These are phyloP conservation scores for Penicillium sp. DNA, from an alignment of 2,329 filamentous ascomycete species.

Conservation along the genomic window DNA sequence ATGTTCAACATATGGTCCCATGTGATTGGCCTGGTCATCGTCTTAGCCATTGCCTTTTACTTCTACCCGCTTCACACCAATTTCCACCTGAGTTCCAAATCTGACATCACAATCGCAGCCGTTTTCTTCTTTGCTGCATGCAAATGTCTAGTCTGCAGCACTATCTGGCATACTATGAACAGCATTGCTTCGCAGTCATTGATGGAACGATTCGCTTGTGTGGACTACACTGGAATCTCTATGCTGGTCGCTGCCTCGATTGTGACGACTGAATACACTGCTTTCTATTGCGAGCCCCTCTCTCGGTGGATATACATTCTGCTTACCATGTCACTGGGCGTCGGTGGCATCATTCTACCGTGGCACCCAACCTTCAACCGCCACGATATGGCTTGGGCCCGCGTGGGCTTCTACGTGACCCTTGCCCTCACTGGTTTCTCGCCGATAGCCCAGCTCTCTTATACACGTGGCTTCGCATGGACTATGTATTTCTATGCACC, in stretches of 20 bases:
- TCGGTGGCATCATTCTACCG: conserved; percentile 85
- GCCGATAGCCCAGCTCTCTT: conserved; percentile 78
- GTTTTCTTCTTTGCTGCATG: conserved; percentile 95
- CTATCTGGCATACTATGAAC: conserved; percentile 99
- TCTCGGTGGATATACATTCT: conserved; percentile 85
- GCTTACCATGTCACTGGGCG: conserved; percentile 74
- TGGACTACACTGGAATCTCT: conserved; percentile 97
- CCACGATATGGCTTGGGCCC: conserved; percentile 85
- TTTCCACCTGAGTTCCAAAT: conserved; percentile 81
- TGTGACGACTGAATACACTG: conserved; percentile 97
- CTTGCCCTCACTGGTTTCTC: conserved; percentile 86
- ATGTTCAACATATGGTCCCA: conserved; percentile 98
- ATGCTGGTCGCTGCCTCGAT: conserved; percentile 90
- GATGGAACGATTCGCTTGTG: conserved; percentile 93
- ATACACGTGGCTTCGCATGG: conserved; percentile 74
- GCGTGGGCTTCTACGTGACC: conserved; percentile 87
- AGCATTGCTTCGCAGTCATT: conserved; percentile 86
- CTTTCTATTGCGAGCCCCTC: conserved; percentile 93
- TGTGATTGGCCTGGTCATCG: conserved; percentile 80
- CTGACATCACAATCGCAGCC: conserved; percentile 85
- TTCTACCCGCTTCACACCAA: conserved; percentile 88
- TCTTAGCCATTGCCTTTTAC: conserved; percentile 87
- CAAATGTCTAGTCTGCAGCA: conserved; percentile 92
- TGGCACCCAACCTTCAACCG: conserved; percentile 97
- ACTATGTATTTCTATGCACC: conserved; percentile 88